Percentiles rank a stretch among this genome's conserved stretches.
phyloP scores from a whole-genome alignment of 257 asterid genomes.

The Przewalskia tangutica region DNA sequence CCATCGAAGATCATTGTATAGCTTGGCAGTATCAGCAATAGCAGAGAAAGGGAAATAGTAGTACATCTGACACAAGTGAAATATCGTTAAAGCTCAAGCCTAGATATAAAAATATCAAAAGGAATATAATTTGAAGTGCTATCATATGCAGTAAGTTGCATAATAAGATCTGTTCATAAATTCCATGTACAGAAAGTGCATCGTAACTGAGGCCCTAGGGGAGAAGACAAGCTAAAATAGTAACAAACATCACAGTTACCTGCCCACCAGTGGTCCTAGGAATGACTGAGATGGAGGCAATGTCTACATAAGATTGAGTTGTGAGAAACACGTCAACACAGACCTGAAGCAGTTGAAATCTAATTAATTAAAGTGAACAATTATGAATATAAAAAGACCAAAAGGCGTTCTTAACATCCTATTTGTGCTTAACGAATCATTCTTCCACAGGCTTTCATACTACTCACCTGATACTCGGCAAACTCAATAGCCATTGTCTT shows the following conservation, averaged over 20 bases:
- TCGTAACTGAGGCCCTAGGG: not conserved
- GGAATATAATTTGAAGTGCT: not conserved
- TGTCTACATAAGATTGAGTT: slow-evolving; percentile 81
- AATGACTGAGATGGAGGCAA: slow-evolving; percentile 85
- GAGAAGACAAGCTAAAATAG: not conserved
- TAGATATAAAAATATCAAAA: not conserved
- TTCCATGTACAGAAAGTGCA: not conserved
- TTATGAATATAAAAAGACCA: not conserved
- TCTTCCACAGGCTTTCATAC: not conserved
- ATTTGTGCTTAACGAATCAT: not conserved
- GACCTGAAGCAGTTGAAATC: slow-evolving; percentile 47
- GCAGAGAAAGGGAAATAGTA: slow-evolving; percentile 95
- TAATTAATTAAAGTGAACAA: slow-evolving; percentile 1
- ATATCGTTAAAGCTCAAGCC: not conserved
- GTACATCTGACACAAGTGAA: slow-evolving; percentile 47
- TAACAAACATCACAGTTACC: slow-evolving; percentile 33
- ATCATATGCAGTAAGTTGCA: not conserved
- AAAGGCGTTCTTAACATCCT: not conserved
- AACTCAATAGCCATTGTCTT: slow-evolving; percentile 91
- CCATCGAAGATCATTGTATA: slow-evolving; percentile 98
- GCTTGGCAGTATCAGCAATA: slow-evolving; percentile 86
- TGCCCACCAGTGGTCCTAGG: slow-evolving; percentile 98
- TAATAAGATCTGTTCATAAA: not conserved
- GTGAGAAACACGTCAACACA: slow-evolving; percentile 95
- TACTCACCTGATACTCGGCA: slow-evolving; percentile 87